Evolutionary conservation across 2,329 filamentous ascomycete genomes (phyloP).

Genomic region (Cercospora sojina): DNA sequence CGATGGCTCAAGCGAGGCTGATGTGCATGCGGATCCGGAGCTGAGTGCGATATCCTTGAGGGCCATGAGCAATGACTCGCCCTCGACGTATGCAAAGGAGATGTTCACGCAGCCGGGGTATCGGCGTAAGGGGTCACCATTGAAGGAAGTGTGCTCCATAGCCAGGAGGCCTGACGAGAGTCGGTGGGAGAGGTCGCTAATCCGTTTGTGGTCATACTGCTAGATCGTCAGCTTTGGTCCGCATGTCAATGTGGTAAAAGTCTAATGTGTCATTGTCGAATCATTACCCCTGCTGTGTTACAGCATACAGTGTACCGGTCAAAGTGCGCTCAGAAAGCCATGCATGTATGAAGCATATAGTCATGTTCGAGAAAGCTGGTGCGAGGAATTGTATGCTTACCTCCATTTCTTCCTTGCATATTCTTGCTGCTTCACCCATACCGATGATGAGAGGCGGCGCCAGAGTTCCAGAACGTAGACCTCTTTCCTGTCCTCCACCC

Average conservation of each 20-base stretch:
- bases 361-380: constrained; percentile 52
- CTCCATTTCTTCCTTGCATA: constrained; percentile 84
- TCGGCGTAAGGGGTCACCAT: constrained; percentile 77
- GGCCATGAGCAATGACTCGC: constrained; percentile 96
- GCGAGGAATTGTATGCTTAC: constrained; percentile 56
- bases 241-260: background rate
- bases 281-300: constrained; percentile 68
- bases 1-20: constrained; percentile 91
- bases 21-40: constrained; percentile 95
- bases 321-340: constrained; percentile 78
- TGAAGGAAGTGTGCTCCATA: constrained; percentile 89
- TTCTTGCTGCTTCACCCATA: constrained; percentile 91
- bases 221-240: constrained; percentile 18
- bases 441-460: constrained; percentile 86
- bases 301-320: constrained; percentile 53
- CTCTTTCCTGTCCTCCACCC: constrained; percentile 93
- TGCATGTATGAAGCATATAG: constrained; percentile 84
- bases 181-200: constrained; percentile 78
- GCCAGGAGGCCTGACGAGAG: constrained; percentile 78
- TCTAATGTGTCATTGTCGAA: background rate
- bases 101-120: constrained; percentile 98
- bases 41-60: constrained; percentile 96
- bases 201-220: constrained; percentile 88
- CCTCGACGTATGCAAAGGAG: constrained; percentile 97
- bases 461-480: constrained; percentile 88